Evolutionary conservation across 306 rosid species (phyloP).

Genomic region (Trifolium dubium): DNA sequence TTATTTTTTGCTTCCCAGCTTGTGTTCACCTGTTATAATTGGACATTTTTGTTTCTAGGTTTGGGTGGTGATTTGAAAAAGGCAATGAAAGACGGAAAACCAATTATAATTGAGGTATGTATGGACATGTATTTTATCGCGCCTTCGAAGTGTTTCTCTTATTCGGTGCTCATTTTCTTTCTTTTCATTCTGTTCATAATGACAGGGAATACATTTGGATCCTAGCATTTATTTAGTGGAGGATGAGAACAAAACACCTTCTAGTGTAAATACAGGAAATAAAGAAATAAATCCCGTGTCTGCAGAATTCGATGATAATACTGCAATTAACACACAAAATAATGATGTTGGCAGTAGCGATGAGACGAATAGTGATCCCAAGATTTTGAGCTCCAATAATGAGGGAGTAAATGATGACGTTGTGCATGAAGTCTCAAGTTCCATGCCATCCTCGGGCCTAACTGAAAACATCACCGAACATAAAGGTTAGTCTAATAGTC

Average conservation of each 20-base stretch:
- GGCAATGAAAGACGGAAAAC: conserved; percentile 99
- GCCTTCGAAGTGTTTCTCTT: conserved; percentile 16
- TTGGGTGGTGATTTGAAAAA: conserved; percentile 98
- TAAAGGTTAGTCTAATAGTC: conserved; percentile 59
- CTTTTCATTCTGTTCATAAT: conserved; percentile 24
- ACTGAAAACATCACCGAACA: conserved; percentile 47
- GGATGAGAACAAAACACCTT: conserved; percentile 68
- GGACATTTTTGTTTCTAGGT: conserved; percentile 61
- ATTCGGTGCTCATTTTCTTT: conserved; percentile 13
- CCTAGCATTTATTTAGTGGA: conserved; percentile 98
- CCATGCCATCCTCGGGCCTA: conserved; percentile 52
- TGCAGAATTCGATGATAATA: conserved; percentile 50
- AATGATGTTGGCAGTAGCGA: conserved; percentile 40
- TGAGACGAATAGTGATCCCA: conserved; percentile 41
- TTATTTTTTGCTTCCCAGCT: not conserved
- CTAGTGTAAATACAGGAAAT: conserved; percentile 46
- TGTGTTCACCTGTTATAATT: conserved; percentile 3
- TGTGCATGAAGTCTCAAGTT: conserved; percentile 51
- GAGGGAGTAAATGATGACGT: conserved; percentile 48
- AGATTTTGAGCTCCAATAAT: conserved; percentile 39
- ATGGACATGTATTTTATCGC: not conserved
- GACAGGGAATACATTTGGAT: conserved; percentile 93
- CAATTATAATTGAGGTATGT: conserved; percentile 90
- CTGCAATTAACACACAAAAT: conserved; percentile 45
- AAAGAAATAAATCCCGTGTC: conserved; percentile 52